phyloP scores from a whole-genome alignment of 306 rosid genomes.

The Echinosophora koreensis region DNA sequence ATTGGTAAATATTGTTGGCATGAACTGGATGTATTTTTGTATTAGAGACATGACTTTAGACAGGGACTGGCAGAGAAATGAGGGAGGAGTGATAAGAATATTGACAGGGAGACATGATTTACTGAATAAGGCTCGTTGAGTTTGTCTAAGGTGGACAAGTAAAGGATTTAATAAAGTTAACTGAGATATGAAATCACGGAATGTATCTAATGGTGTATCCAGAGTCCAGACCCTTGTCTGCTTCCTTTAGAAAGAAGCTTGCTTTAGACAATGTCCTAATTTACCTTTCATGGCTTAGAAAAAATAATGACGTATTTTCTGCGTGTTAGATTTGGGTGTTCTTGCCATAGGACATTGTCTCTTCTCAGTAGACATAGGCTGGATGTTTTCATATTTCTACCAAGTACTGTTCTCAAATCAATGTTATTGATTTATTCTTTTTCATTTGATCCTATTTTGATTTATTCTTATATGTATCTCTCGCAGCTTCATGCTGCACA shows the following conservation, averaged over 20 bases:
- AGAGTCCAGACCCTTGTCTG: too few species aligned
- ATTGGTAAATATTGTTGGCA: constrained; percentile 6
- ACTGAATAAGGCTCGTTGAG: too few species aligned
- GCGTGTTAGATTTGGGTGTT: constrained; percentile 33
- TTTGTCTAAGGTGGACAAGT: too few species aligned
- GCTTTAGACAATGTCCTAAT: too few species aligned
- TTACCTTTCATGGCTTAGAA: constrained; percentile 12
- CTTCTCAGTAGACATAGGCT: constrained; percentile 15
- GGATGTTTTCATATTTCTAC: constrained; percentile 42
- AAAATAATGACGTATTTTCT: constrained; percentile 4
- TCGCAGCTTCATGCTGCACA: constrained; percentile 87
- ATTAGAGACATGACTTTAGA: background rate
- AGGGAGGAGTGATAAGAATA: constrained; percentile 10
- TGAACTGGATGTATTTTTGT: background rate
- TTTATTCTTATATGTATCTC: constrained; percentile 43
- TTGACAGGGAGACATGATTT: constrained; percentile 3
- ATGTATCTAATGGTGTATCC: too few species aligned
- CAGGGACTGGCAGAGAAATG: constrained; percentile 18
- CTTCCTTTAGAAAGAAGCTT: too few species aligned
- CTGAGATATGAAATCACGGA: too few species aligned
- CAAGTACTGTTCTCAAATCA: constrained; percentile 16
- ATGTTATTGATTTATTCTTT: constrained; percentile 14
- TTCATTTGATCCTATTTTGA: constrained; percentile 35
- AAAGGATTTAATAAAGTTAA: too few species aligned
- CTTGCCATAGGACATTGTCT: constrained; percentile 25